A percentile compares a stretch with the other conserved stretches of the same genome.
phyloP scores from a whole-genome alignment of 2,329 filamentous ascomycete species.

The Chalaropsis ovoidea region DNA sequence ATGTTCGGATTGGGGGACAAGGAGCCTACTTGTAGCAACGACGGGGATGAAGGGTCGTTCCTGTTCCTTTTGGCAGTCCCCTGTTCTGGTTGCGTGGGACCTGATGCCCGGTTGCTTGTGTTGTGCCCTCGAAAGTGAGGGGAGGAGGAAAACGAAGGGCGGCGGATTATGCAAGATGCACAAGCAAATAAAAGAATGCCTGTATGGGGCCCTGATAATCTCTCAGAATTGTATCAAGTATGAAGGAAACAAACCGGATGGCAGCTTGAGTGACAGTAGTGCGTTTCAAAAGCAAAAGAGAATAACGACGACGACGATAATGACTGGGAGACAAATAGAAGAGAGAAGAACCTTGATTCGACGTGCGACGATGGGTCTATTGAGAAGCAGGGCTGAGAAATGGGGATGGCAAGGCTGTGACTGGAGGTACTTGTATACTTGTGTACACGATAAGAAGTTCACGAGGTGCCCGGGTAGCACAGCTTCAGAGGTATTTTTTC shows the following conservation, averaged over 20 bases:
- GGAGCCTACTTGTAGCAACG: neutral
- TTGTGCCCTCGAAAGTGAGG: conserved; percentile 5
- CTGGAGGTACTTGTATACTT: neutral
- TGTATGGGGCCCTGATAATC: conserved; percentile 2
- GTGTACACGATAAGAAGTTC: neutral
- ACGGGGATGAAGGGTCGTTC: neutral
- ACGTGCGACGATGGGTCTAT: neutral
- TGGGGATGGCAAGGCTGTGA: neutral
- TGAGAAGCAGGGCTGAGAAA: neutral
- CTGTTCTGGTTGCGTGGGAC: conserved; percentile 2
- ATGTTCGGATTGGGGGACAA: neutral
- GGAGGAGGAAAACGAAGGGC: conserved; percentile 2
- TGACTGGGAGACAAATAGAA: neutral
- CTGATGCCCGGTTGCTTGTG: neutral
- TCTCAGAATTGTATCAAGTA: neutral
- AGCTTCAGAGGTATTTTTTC: neutral
- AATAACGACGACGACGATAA: neutral
- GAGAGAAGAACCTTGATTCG: neutral
- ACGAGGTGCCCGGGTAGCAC: neutral
- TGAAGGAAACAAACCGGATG: neutral
- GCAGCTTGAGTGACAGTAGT: conserved; percentile 12
- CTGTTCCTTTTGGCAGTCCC: neutral
- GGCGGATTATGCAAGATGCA: neutral
- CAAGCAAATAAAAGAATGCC: neutral
- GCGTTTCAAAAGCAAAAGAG: conserved; percentile 11